Percentiles rank a stretch among this genome's conserved stretches.
These are phyloP conservation scores for Coleophoma crateriformis DNA, from an alignment of 2,329 filamentous ascomycete species.

Conservation along the genomic window DNA sequence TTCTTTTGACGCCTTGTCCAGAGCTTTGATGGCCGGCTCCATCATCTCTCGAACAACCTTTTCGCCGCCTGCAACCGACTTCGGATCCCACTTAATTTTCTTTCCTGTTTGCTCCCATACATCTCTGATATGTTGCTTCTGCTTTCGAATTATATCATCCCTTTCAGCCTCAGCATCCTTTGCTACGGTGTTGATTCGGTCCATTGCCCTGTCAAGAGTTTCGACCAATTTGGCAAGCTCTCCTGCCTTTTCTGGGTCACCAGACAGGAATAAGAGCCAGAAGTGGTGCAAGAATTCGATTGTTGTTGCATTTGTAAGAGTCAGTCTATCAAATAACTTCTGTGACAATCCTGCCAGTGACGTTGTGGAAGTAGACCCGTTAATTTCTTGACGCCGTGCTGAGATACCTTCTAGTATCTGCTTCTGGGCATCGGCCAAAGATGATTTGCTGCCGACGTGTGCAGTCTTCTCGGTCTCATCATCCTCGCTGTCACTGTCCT, in stretches of 20 bases:
- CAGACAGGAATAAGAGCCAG: slow-evolving; percentile 87
- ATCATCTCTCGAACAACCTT: slow-evolving; percentile 73
- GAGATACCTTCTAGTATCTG: slow-evolving; percentile 62
- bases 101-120: slow-evolving; percentile 68
- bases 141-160: slow-evolving; percentile 56
- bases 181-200: slow-evolving; percentile 76
- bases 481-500: slow-evolving; percentile 65
- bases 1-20: slow-evolving; percentile 64
- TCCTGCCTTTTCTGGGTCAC: slow-evolving; percentile 71
- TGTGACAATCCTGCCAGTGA: slow-evolving; percentile 36
- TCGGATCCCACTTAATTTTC: slow-evolving; percentile 64
- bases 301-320: slow-evolving; percentile 82
- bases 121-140: slow-evolving; percentile 66
- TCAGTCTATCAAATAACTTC: slow-evolving; percentile 54
- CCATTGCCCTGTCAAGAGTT: slow-evolving; percentile 70
- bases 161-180: slow-evolving; percentile 73
- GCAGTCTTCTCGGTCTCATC: slow-evolving; percentile 45
- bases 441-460: slow-evolving; percentile 65
- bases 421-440: slow-evolving; percentile 57
- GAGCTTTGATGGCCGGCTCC: slow-evolving; percentile 64
- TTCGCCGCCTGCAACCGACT: slow-evolving; percentile 66
- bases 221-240: slow-evolving; percentile 81
- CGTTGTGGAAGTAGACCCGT: slow-evolving; percentile 31
- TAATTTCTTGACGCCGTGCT: slow-evolving; percentile 54
- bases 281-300: slow-evolving; percentile 97